Evolutionary conservation across 306 rosid genomes (phyloP), one percentile per base, ranked within the genome.

Genomic region (Potentilla sterilis): DNA sequence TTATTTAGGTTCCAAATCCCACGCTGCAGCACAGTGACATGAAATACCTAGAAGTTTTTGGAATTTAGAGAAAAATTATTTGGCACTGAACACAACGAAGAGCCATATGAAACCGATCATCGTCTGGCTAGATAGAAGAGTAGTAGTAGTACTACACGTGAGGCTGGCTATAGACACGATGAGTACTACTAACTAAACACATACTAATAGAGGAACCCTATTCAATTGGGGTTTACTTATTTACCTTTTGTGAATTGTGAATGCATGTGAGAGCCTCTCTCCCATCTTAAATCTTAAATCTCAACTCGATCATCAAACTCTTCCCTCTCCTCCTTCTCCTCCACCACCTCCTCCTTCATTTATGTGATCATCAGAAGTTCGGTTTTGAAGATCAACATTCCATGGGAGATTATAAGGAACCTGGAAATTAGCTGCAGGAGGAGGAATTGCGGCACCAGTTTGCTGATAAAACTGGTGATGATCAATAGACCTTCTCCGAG

Each of bases 371-470:
- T 2, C 42, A 21, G 67, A 32, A 0, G 79, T 64, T 41, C 85
- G 52, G 51, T 32, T 64, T 13, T 48, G 69, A 55, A 19, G 14
- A 65, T 65, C 47, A 37, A 86, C 92, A 79, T 81, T 84, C 98
- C 98, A 93, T 21, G 97, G 92, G 55, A 84, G 81, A 80, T 84
- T 64, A 72, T 86, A 90, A 69, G 90, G 88, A 59, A 85, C 81
- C 65, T 88, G 81, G 71, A 78, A 88, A 42, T 19, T 41, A 6
- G 79, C 22, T 64, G 85, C 52, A 66, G 79, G 74, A 73, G 80
- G 74, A 73, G 24, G 48, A 24, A 63, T 34, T 44, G 44, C 16
- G 18, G 58, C 40, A 32, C 34, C 35, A 2, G 16, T 35, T 32
- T 87, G 89, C 11, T 81, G 77, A 69, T 84, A 85, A 65, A 83